These are phyloP conservation scores for Vanrija sp. DNA, from an alignment of 1,284 basidiomycete genomes.

Conservation along the genomic window DNA sequence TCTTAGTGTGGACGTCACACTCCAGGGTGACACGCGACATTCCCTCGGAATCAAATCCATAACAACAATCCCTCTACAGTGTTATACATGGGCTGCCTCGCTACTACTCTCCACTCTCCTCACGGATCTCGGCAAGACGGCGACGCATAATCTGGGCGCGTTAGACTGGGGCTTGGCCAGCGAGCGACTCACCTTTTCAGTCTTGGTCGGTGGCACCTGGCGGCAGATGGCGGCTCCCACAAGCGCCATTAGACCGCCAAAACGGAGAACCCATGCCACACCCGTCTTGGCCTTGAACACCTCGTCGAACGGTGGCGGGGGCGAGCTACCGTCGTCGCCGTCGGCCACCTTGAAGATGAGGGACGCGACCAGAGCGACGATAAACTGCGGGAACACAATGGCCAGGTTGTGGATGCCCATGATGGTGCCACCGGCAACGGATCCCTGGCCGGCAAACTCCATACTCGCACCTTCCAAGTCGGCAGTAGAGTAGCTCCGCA, in stretches of 20 bases:
- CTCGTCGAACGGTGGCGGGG: constrained; percentile 50
- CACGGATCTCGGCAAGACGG: constrained; percentile 71
- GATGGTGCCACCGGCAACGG: constrained; percentile 84
- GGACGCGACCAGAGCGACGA: constrained; percentile 84
- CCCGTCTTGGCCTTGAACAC: constrained; percentile 72
- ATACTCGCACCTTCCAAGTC: constrained; percentile 49
- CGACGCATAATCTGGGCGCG: constrained; percentile 61
- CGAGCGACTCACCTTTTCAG: constrained; percentile 60
- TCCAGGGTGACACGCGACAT: too few species aligned
- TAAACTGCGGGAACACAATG: constrained; percentile 86
- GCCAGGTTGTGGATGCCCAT: constrained; percentile 93
- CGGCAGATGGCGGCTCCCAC: constrained; percentile 70
- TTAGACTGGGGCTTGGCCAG: background rate
- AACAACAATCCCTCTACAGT: too few species aligned
- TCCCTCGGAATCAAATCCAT: too few species aligned
- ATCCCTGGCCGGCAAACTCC: constrained; percentile 53
- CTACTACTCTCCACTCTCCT: constrained; percentile 37
- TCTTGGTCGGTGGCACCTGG: constrained; percentile 76
- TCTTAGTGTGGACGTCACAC: too few species aligned
- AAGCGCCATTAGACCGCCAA: constrained; percentile 79
- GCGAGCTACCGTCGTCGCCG: constrained; percentile 25
- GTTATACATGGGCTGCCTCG: too few species aligned
- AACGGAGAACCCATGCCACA: constrained; percentile 88
- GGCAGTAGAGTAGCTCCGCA: constrained; percentile 64
- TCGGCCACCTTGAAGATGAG: constrained; percentile 80